Conservation (phyloP, 129 eudicot species). For the Arctium minus region DNA sequence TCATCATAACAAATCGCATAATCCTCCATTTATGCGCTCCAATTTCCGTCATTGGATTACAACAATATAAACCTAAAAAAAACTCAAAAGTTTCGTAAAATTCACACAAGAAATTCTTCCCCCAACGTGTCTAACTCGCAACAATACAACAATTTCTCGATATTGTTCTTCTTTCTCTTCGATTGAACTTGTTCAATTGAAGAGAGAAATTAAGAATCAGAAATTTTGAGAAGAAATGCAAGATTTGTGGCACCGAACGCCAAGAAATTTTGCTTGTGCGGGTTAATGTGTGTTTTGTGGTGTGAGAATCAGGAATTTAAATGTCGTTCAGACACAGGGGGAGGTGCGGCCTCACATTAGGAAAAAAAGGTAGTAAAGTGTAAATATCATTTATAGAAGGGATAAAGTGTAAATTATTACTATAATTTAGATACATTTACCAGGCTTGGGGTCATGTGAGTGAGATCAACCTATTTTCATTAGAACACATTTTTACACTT, state of each 20-base stretch:
- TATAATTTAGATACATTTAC: too few relatives aligned
- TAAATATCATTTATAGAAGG: neutral
- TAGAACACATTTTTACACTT: too few relatives aligned
- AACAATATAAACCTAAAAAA: neutral
- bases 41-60: constrained; percentile 41
- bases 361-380: constrained; percentile 1
- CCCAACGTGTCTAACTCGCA: neutral
- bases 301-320: constrained; percentile 10
- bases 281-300: constrained; percentile 2
- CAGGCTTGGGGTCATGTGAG: too few relatives aligned
- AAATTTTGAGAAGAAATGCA: neutral
- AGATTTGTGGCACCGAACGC: constrained; percentile 3
- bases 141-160: neutral
- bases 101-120: neutral
- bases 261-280: constrained; percentile 1
- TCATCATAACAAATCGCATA: constrained; percentile 29
- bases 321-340: neutral
- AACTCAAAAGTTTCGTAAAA: neutral
- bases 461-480: too few relatives aligned
- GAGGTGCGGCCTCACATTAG: neutral
- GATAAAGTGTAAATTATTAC: neutral
- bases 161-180: neutral
- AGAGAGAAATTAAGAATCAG: neutral
- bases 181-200: neutral
- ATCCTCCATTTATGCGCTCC: constrained; percentile 43